Base-by-base conservation (phyloP, 768 basidiomycete species). In the Boletus rubroflammeus region DNA sequence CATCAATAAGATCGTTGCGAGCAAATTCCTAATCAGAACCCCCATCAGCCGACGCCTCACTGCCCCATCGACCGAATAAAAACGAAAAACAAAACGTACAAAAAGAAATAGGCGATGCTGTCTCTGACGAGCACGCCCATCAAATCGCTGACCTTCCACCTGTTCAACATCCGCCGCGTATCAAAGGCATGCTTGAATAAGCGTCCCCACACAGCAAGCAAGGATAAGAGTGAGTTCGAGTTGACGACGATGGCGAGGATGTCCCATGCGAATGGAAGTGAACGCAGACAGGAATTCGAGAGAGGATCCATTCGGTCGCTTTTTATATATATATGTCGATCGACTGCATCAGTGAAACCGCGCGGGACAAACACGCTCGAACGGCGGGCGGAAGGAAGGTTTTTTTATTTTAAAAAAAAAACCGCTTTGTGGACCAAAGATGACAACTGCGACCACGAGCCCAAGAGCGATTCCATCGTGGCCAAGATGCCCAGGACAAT, bases 291-390 rank as follows among this genome's bases (percentile, higher is more conserved):
- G 56, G 19, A 5, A 57, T 57, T 1, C 55, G 60, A 11, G 63
- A 62, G 9, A 65, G 40, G 28, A 62, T 52, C 13, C 13, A 58
- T 45, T 64, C 60, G 6, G 38, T 58, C 15, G 59, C 63, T 63
- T 17, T 31, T n/a, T 14, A n/a, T n/a, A n/a, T n/a, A n/a, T n/a
- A n/a, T n/a, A 13, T 31, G 21, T 23, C 15, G 14, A 25, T 25
- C 28, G 25, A 41, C 1, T n/a, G n/a, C n/a, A 46, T 52, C n/a
- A 43, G 32, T 25, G 31, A 5, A 15, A 11, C 17, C 17, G 7
- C 25, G 8, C 14, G 13, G n/a, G 28, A 8, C 17, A 29, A 5
- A n/a, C 6, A 25, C 2, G 11, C 34, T 8, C 3, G 19, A 25
- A 6, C 7, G 13, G 13, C 13, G 8, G 1, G n/a, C 5, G 15